Percentiles rank a stretch among this genome's conserved stretches.
These are phyloP conservation scores for Berberis thunbergii DNA, from an alignment of 164 flowering plant species.

Conservation along the genomic window DNA sequence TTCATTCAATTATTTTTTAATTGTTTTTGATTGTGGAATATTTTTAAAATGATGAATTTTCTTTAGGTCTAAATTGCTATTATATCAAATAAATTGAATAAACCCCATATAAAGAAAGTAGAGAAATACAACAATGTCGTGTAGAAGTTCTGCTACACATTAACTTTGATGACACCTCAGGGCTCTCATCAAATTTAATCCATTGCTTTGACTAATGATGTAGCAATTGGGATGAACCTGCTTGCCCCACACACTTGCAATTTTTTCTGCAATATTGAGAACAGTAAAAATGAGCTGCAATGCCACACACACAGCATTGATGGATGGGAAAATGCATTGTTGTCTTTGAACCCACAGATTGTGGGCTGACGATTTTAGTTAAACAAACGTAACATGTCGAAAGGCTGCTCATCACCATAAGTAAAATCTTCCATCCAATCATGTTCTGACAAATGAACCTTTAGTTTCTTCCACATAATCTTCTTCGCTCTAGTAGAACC, in stretches of 20 bases:
- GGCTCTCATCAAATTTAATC: slow-evolving; percentile 48
- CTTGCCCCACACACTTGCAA: slow-evolving; percentile 67
- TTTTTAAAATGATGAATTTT: too few relatives aligned
- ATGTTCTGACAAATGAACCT: slow-evolving; percentile 60
- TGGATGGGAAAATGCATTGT: slow-evolving; percentile 31
- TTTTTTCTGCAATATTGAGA: slow-evolving; percentile 48
- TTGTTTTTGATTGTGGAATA: too few relatives aligned
- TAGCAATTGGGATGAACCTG: slow-evolving; percentile 41
- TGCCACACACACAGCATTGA: slow-evolving; percentile 71
- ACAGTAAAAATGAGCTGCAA: slow-evolving; percentile 60
- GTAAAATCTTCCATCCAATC: slow-evolving; percentile 53
- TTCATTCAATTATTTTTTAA: too few relatives aligned
- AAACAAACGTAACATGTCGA: slow-evolving; percentile 67
- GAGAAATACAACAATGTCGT: too few relatives aligned
- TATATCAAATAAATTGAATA: too few relatives aligned
- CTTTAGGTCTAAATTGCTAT: too few relatives aligned
- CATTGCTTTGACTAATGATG: slow-evolving; percentile 85
- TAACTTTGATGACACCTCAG: slow-evolving; percentile 36
- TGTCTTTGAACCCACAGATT: slow-evolving; percentile 30
- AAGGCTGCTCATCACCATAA: slow-evolving; percentile 26
- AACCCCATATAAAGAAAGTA: too few relatives aligned
- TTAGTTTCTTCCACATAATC: slow-evolving; percentile 47
- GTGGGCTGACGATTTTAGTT: slow-evolving; percentile 32
- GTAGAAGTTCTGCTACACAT: too few relatives aligned
- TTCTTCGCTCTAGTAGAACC: slow-evolving; percentile 69